A percentile compares a stretch with the other conserved stretches of the same genome.
Evolutionary conservation across 805 yeast genomes (phyloP).

Genomic region (Hanseniaspora thailandica): DNA sequence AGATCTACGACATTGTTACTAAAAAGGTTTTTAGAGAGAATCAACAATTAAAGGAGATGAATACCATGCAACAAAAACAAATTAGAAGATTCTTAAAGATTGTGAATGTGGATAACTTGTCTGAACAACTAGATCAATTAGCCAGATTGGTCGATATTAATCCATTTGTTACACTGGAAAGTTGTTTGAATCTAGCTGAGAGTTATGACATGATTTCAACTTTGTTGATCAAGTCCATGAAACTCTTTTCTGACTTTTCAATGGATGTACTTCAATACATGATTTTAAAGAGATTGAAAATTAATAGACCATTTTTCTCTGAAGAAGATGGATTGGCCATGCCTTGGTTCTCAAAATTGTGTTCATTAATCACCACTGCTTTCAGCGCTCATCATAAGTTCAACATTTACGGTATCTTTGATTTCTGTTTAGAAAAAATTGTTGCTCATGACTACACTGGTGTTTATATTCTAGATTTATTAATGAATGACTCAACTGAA

Average conservation of each 20-base stretch:
- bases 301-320: constrained; percentile 58
- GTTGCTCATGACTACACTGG: constrained; percentile 49
- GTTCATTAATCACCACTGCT: constrained; percentile 66
- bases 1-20: constrained; percentile 68
- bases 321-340: constrained; percentile 68
- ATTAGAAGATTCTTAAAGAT: constrained; percentile 71
- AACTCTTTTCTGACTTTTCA: constrained; percentile 60
- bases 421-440: constrained; percentile 50
- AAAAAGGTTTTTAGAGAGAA: constrained; percentile 45
- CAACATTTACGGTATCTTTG: constrained; percentile 50
- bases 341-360: constrained; percentile 75
- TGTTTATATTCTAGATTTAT: constrained; percentile 52
- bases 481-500: background rate
- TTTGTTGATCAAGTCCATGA: constrained; percentile 66
- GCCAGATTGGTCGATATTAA: constrained; percentile 62
- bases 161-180: constrained; percentile 65
- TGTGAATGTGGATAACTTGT: constrained; percentile 66
- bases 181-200: constrained; percentile 70
- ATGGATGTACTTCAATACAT: constrained; percentile 79
- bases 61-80: constrained; percentile 59
- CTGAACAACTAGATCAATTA: constrained; percentile 57
- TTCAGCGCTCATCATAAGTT: constrained; percentile 44
- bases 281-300: constrained; percentile 54
- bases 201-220: constrained; percentile 79
- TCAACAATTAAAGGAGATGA: constrained; percentile 45